A percentile compares a stretch with the other conserved stretches of the same genome.
Evolutionary conservation across 2,329 filamentous ascomycete species (phyloP).

Genomic region (Myriosclerotinia duriaeana): DNA sequence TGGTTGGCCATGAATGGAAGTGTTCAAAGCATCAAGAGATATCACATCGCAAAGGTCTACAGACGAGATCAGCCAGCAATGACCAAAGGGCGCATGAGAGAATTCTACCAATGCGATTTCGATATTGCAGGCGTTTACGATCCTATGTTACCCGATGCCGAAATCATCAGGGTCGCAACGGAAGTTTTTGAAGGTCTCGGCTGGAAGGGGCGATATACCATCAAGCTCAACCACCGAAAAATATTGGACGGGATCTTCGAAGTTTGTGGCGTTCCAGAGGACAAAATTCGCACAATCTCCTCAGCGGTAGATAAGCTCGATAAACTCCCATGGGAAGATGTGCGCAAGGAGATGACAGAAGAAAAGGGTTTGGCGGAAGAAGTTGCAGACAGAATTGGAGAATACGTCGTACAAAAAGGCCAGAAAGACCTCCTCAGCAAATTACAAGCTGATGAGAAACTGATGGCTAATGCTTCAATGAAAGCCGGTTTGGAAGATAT

Average conservation of each 20-base stretch:
- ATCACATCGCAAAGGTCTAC: constrained; percentile 93
- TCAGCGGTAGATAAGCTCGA: constrained; percentile 95
- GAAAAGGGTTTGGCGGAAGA: constrained; percentile 78
- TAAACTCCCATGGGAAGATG: constrained; percentile 86
- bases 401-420: constrained; percentile 77
- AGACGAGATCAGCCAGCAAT: constrained; percentile 79
- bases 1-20: constrained; percentile 86
- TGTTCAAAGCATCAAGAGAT: constrained; percentile 83
- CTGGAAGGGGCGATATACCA: constrained; percentile 65
- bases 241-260: constrained; percentile 91
- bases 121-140: constrained; percentile 89
- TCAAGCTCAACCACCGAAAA: constrained; percentile 94
- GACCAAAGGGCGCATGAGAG: constrained; percentile 87
- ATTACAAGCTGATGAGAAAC: constrained; percentile 64
- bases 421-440: constrained; percentile 70
- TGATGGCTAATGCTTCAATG: constrained; percentile 71
- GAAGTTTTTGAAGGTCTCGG: constrained; percentile 83
- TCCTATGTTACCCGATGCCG: constrained; percentile 87
- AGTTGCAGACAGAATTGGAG: constrained; percentile 83
- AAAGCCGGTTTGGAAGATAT: constrained; percentile 81
- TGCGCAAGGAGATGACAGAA: constrained; percentile 88
- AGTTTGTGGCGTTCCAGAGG: constrained; percentile 81
- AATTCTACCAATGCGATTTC: constrained; percentile 98
- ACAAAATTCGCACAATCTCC: constrained; percentile 86
- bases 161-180: constrained; percentile 78